Conservation (phyloP, 495 filamentous ascomycete species). For the Podospora comata region DNA sequence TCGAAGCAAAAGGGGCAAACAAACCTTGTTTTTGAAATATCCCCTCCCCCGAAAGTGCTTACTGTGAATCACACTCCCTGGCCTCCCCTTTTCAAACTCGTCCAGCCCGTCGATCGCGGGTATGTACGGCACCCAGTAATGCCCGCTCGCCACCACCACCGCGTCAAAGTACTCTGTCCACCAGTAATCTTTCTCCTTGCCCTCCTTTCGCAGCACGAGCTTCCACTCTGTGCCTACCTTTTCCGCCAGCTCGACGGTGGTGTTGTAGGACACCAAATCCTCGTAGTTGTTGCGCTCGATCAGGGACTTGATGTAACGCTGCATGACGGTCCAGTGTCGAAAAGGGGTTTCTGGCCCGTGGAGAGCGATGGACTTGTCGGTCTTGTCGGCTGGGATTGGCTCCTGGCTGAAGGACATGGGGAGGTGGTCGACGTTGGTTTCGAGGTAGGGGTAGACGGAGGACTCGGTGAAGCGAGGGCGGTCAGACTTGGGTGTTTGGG, state of each 20-base stretch:
- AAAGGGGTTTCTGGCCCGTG: conserved; percentile 38
- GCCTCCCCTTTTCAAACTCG: conserved; percentile 40
- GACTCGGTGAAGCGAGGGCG: conserved; percentile 51
- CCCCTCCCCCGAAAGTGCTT: conserved; percentile 62
- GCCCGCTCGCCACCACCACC: conserved; percentile 68
- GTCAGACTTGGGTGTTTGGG: conserved; percentile 39
- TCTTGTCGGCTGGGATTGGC: conserved; percentile 35
- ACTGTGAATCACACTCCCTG: conserved; percentile 60
- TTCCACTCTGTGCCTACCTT: conserved; percentile 39
- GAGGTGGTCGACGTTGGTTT: conserved; percentile 41
- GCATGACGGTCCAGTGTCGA: conserved; percentile 35
- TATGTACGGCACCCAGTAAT: conserved; percentile 65
- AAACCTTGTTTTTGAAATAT: conserved; percentile 51
- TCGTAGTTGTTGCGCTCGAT: conserved; percentile 35
- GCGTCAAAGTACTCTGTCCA: conserved; percentile 59
- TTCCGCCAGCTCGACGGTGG: conserved; percentile 37
- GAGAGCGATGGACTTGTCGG: conserved; percentile 26
- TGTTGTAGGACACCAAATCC: conserved; percentile 37
- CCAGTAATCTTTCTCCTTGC: conserved; percentile 36
- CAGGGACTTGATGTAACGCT: conserved; percentile 35
- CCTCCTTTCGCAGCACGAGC: conserved; percentile 34
- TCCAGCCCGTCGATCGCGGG: conserved; percentile 56
- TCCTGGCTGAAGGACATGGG: conserved; percentile 43
- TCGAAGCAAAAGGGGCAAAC: not conserved
- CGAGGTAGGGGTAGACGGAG: conserved; percentile 43